Evolutionary conservation across 2,329 filamentous ascomycete species (phyloP).

Genomic region (Helotiales sp.): DNA sequence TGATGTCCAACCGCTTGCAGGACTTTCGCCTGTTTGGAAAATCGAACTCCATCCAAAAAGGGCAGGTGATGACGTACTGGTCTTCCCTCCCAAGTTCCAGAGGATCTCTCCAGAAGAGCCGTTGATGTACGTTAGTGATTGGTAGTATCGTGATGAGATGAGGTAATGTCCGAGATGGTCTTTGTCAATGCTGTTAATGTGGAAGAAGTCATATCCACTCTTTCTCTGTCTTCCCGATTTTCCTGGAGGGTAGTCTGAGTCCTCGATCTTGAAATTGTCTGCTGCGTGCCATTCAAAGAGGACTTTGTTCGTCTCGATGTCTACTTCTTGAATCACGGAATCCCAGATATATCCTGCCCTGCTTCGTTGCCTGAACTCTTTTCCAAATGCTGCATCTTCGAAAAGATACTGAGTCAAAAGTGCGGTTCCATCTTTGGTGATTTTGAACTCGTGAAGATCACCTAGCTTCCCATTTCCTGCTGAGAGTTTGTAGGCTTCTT

Average conservation of each 20-base stretch:
- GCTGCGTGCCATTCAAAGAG: slow-evolving; percentile 51
- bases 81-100: slow-evolving; percentile 46
- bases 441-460: slow-evolving; percentile 46
- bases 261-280: slow-evolving; percentile 15
- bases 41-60: no score
- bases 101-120: slow-evolving; percentile 44
- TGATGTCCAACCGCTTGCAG: no score
- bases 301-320: slow-evolving; percentile 48
- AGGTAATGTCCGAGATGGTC: slow-evolving; percentile 44
- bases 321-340: slow-evolving; percentile 47
- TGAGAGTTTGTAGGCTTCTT: slow-evolving; percentile 39
- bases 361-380: no score
- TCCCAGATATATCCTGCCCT: slow-evolving; percentile 40
- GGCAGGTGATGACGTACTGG: no score
- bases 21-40: no score
- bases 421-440: slow-evolving; percentile 43
- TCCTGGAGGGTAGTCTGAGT: not conserved
- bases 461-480: slow-evolving; percentile 38
- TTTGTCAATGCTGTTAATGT: slow-evolving; percentile 40
- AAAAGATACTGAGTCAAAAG: slow-evolving; percentile 43
- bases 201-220: slow-evolving; percentile 35
- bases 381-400: slow-evolving; percentile 35
- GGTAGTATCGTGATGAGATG: slow-evolving; percentile 45
- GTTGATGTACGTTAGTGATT: slow-evolving; percentile 41
- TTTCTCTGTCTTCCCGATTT: not conserved